phyloP scores from a whole-genome alignment of 257 asterid genomes.

The Craterostigma plantagineum region DNA sequence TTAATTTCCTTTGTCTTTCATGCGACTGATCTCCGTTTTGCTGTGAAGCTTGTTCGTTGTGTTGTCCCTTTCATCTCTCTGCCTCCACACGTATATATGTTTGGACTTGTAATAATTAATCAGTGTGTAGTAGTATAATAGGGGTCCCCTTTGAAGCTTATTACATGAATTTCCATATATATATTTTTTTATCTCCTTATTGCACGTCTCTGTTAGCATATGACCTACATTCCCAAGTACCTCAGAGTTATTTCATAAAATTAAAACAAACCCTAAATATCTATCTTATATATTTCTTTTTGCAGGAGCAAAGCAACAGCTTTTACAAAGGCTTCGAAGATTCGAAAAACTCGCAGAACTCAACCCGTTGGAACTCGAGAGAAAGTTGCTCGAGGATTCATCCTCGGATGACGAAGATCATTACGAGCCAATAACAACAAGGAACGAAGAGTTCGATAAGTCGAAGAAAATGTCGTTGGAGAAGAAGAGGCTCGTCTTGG shows the following conservation, averaged over 20 bases:
- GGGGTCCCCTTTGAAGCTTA: too few species aligned
- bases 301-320: constrained; percentile 56
- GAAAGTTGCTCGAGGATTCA: constrained; percentile 20
- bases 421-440: background rate
- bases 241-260: background rate
- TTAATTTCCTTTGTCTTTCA: background rate
- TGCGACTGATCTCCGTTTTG: background rate
- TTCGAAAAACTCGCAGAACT: constrained; percentile 58
- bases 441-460: background rate
- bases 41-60: too few species aligned
- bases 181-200: too few species aligned
- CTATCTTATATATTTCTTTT: background rate
- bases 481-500: background rate
- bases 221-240: too few species aligned
- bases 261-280: background rate
- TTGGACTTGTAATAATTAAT: constrained; percentile 3
- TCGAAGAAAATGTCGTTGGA: too few species aligned
- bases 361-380: constrained; percentile 53
- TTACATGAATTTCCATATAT: too few species aligned
- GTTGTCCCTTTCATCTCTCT: too few species aligned
- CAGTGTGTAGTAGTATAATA: too few species aligned
- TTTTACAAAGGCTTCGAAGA: constrained; percentile 45
- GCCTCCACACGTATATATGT: too few species aligned
- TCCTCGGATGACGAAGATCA: constrained; percentile 9
- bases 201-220: too few species aligned